Evolutionary conservation across 2,329 filamentous ascomycete genomes (phyloP).

Genomic region (Arthrobotrys sphaeroides): DNA sequence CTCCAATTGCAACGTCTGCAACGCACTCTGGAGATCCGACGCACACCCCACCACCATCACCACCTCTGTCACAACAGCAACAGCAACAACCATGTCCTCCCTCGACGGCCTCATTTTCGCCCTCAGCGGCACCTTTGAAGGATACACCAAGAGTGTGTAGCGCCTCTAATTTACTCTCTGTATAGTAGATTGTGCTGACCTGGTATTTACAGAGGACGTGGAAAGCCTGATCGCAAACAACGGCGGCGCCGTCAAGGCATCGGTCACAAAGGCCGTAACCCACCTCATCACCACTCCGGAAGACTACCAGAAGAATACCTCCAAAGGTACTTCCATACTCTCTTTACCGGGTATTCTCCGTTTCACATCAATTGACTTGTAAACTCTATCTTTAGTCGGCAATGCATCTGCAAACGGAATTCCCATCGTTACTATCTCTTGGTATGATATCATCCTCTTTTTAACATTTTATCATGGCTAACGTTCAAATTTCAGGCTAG

Average conservation of each 20-base stretch:
- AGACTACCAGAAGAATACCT: constrained; percentile 65
- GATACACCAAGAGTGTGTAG: constrained; percentile 65
- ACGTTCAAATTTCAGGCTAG: constrained; percentile 13
- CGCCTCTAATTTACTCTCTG: no score
- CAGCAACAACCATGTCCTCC: constrained; percentile 60
- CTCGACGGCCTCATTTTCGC: constrained; percentile 67
- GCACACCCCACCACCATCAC: no score
- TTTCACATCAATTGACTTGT: constrained; percentile 11
- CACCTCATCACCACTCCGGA: constrained; percentile 69
- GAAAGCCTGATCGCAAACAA: constrained; percentile 64
- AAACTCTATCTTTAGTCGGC: neutral
- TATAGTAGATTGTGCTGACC: no score
- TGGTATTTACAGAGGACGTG: constrained; percentile 60
- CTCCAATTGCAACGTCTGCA: no score
- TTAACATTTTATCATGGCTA: neutral
- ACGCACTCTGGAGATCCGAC: no score
- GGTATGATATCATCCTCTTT: constrained; percentile 4
- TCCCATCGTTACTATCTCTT: constrained; percentile 25
- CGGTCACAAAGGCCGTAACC: constrained; percentile 66
- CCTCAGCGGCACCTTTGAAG: constrained; percentile 70
- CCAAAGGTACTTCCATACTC: constrained; percentile 62
- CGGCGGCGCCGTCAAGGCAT: constrained; percentile 65
- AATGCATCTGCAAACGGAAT: constrained; percentile 28
- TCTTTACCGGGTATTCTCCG: neutral
- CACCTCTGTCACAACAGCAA: neutral